Evolutionary conservation across 805 yeast species (phyloP), one percentile per base, ranked within the genome.

Genomic region (Candida odintsovae): DNA sequence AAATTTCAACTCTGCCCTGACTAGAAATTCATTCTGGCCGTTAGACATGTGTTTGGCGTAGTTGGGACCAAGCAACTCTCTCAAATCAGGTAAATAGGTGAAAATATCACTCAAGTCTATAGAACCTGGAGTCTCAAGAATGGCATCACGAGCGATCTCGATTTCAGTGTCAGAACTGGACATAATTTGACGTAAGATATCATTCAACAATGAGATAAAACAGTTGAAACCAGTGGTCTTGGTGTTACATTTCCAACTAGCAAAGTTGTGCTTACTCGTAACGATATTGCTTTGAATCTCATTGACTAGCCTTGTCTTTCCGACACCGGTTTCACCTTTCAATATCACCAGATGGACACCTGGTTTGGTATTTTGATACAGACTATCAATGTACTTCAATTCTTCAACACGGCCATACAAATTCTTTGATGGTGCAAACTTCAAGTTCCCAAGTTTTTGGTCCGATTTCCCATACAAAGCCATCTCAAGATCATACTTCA

Each of bases 281-380:
- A 68, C 52, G 5, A 74, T 64, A 3, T 56, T 54, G 6, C 66
- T 59, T 43, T 64, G 67, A 39, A 75, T 49, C 25, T 71, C 76
- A 25, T 61, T 60, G 6, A 76, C 54, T 8, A 76, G 47, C 6
- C 72, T 58, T 1, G 76, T 62, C 53, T 75, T 75, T 1, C 82
- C 82, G 7, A 64, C 56, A 2, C 82, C 82, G 1, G 69, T 47
- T 3, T 59, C 66, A 15, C 82, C 81, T 1, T 59, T 52, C 4
- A 76, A 53, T 6, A 73, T 48, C 1, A 69, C 50, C 10, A 63
- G 38, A 54, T 59, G 53, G 38, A 61, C 53, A 50, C 65, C 55
- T 46, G 46, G 47, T 8, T 47, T 52, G 4, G 50, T 45, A 10
- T 50, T 40, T 16, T 54, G 49, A 43, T 62, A 57, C 12, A 47